Evolutionary conservation across 1,139 yeast genomes (phyloP).

Genomic region (Candida freyschussii): DNA sequence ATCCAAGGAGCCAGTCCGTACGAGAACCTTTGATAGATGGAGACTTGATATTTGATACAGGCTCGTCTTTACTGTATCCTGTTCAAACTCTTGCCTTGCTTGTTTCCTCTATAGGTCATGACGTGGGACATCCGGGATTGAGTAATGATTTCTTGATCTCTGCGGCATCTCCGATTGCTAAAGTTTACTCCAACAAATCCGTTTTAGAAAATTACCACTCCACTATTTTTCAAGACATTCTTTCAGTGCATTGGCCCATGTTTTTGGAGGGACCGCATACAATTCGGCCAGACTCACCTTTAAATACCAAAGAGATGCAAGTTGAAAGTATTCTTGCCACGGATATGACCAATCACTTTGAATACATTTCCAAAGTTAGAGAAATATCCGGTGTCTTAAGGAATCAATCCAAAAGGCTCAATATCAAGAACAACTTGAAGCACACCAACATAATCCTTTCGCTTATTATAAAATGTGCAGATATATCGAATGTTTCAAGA

Average conservation of each 20-base stretch:
- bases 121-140: slow-evolving; percentile 94
- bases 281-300: slow-evolving; percentile 6
- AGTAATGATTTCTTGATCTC: slow-evolving; percentile 70
- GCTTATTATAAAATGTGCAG: slow-evolving; percentile 84
- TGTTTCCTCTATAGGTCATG: slow-evolving; percentile 90
- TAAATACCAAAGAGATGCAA: slow-evolving; percentile 31
- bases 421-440: slow-evolving; percentile 19
- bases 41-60: slow-evolving; percentile 4
- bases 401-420: slow-evolving; percentile 7
- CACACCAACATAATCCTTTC: slow-evolving; percentile 50
- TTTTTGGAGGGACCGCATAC: slow-evolving; percentile 29
- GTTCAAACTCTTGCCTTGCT: slow-evolving; percentile 55
- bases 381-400: slow-evolving; percentile 23
- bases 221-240: slow-evolving; percentile 60
- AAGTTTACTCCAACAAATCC: slow-evolving; percentile 57
- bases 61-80: slow-evolving; percentile 33
- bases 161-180: slow-evolving; percentile 62
- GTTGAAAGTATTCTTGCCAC: slow-evolving; percentile 67
- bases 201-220: slow-evolving; percentile 83
- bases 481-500: slow-evolving; percentile 86
- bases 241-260: slow-evolving; percentile 61
- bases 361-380: slow-evolving; percentile 51
- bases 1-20: slow-evolving; percentile 14
- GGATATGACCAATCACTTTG: slow-evolving; percentile 89
- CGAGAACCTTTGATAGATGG: neutral